Percentiles rank a stretch among this genome's conserved stretches.
phyloP scores from a whole-genome alignment of 2,329 filamentous ascomycete genomes.

The Fusarium sp. region DNA sequence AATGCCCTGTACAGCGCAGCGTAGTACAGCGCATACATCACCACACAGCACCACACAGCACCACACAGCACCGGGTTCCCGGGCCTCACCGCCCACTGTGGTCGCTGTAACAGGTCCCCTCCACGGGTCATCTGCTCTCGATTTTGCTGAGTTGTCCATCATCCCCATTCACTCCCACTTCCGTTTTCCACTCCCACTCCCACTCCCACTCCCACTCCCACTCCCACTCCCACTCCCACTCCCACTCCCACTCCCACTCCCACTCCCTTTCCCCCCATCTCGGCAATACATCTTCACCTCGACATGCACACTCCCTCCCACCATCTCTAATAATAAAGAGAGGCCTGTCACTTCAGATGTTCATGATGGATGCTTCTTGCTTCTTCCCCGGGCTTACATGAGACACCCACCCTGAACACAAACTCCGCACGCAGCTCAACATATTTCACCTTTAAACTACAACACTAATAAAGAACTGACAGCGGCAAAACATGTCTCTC shows the following conservation, averaged over 20 bases:
- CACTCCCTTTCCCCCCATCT: slow-evolving; percentile 17
- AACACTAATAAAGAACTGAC: slow-evolving; percentile 23
- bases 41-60: slow-evolving; percentile 33
- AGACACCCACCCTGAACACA: slow-evolving; percentile 26
- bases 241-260: too few relatives aligned
- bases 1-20: slow-evolving; percentile 5
- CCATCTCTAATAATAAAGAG: slow-evolving; percentile 30
- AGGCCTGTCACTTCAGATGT: slow-evolving; percentile 11
- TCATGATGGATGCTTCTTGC: slow-evolving; percentile 8
- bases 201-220: background rate
- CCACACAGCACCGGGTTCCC: slow-evolving; percentile 43
- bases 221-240: too few relatives aligned
- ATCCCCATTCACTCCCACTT: slow-evolving; percentile 13
- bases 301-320: slow-evolving; percentile 40
- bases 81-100: slow-evolving; percentile 45
- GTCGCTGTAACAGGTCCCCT: slow-evolving; percentile 36
- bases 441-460: slow-evolving; percentile 12
- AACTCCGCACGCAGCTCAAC: background rate
- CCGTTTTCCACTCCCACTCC: background rate
- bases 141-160: slow-evolving; percentile 54
- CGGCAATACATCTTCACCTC: slow-evolving; percentile 19
- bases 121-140: slow-evolving; percentile 54
- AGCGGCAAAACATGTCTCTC: background rate
- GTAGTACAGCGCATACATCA: slow-evolving; percentile 11
- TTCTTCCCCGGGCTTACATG: slow-evolving; percentile 35